Base-by-base conservation (phyloP, 805 yeast genomes). In the Isabelozyma pseudorhagii region DNA sequence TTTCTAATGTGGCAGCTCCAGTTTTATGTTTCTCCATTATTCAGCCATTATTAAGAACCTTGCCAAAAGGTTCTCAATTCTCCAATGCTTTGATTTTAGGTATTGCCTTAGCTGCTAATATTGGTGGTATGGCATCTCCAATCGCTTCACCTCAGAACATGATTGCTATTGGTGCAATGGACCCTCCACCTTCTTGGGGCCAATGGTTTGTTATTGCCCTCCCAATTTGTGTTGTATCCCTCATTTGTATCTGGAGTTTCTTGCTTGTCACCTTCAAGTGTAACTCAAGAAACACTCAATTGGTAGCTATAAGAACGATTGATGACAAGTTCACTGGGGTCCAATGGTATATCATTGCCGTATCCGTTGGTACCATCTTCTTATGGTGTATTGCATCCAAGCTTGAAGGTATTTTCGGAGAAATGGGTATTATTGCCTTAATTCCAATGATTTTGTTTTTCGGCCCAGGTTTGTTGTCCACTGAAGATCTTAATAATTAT, bases 91-190 rank as follows among this genome's bases (percentile, higher is more conserved):
- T 93, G 58, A 87, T 93, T 46, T 70, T 93, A 43, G 98, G 97
- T 42, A 87, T 93, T 57, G 98, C 98, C 0, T 72, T 93, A 49
- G 96, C 98, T 1, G 87, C 96, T 7, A 90, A 93, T 63, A 75
- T 93, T 44, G 98, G 97, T 18, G 99, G 99, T 55, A 93, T 92
- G 96, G 87, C 97, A 0, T 89, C 97, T 4, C 99, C 99, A 7
- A 93, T 93, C 61, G 92, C 97, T 1, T 89, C 97, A 3, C 99
- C 99, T 1, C 99, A 93, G 64, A 93, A 93, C 66, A 89, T 93
- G 54, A 84, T 93, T 59, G 96, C 97, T 1, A 77, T 93, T 46
- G 92, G 89, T 49, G 74, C 85, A 57, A 93, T 93, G 98, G 77
- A 76, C 49, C 96, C 96, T 1, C 82, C 86, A 44, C 86, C 86